Evolutionary conservation across 495 filamentous ascomycete species (phyloP), one percentile per base, ranked within the genome.

Genomic region (Annulohypoxylon nitens): DNA sequence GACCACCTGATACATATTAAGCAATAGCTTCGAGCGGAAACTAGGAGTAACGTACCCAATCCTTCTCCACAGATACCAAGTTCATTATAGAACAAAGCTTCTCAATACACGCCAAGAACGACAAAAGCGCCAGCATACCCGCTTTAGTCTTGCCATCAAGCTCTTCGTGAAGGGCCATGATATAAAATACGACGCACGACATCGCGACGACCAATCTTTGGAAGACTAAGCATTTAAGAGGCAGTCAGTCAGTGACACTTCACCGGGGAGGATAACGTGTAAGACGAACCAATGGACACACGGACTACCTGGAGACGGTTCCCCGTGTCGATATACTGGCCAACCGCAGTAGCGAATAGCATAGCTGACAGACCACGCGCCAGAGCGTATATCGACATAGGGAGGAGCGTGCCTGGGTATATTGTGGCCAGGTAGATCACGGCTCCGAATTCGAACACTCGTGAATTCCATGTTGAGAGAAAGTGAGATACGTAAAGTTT

Each of bases 401-500:
- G 23, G 9, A 54, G 26, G 14, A 54, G 50, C 10, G 23, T 54
- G 10, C 26, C 23, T 12, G 50, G 50, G 30, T 54, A 54, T 0
- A 54, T 54, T 5, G 50, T n/a, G 7, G 50, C 50, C 9, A 54
- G n/a, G 23, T 54, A 54, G 26, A 54, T 26, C 20, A 54, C 50
- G 4, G 50, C 50, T 26, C 50, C 50, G 50, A 54, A 54, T 54
- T 54, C 50, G 50, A 54, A 54, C n/a, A 54, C 50, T 2, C 50
- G 50, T 1, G 50, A 54, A n/a, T 54, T 54, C 50, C 50, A 54
- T 26, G 50, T 54, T 9, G 50, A 54, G 20, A 54, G 50, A 7
- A 54, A 54, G 50, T 54, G 50, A 2, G 50, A 54, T 26, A 54
- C 14, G 26, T 54, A 54, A 54, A 54, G 50, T 23, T 14, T 54